Evolutionary conservation across 2,329 filamentous ascomycete genomes (phyloP).

Genomic region (Fusarium domesticum): DNA sequence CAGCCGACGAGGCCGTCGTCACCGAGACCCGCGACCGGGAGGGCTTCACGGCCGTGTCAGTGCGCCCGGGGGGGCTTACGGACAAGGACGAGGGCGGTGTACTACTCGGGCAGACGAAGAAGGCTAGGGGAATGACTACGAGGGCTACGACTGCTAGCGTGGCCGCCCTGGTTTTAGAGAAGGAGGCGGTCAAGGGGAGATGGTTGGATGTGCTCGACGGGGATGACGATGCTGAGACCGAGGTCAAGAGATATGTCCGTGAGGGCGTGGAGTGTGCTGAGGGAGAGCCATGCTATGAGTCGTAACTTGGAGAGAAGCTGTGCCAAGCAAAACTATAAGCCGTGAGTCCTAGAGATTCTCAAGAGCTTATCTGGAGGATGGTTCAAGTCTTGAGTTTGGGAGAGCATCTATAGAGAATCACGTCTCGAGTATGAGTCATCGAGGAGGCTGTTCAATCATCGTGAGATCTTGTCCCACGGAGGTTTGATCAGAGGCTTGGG

Average conservation of each 20-base stretch:
- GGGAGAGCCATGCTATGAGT: slow-evolving; percentile 19
- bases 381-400: too few relatives aligned
- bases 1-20: slow-evolving; percentile 52
- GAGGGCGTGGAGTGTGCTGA: slow-evolving; percentile 25
- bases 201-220: slow-evolving; percentile 54
- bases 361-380: too few relatives aligned
- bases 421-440: too few relatives aligned
- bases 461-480: too few relatives aligned
- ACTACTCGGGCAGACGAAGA: slow-evolving; percentile 40
- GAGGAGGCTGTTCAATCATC: too few relatives aligned
- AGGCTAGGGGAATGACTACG: slow-evolving; percentile 41
- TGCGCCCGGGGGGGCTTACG: slow-evolving; percentile 48
- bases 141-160: slow-evolving; percentile 56
- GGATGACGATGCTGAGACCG: slow-evolving; percentile 36
- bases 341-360: too few relatives aligned
- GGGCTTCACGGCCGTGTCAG: slow-evolving; percentile 43
- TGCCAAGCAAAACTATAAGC: too few relatives aligned
- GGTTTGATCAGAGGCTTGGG: too few relatives aligned
- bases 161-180: slow-evolving; percentile 46
- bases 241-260: slow-evolving; percentile 23
- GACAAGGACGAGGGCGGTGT: slow-evolving; percentile 45
- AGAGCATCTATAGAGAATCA: too few relatives aligned
- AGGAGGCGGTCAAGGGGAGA: slow-evolving; percentile 38
- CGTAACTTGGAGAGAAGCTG: slow-evolving; percentile 5
- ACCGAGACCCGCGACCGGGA: slow-evolving; percentile 37